Evolutionary conservation across 75 land plant genomes (phyloP), one percentile per base, ranked within the genome.

Genomic region (Isoetes taiwanensis): DNA sequence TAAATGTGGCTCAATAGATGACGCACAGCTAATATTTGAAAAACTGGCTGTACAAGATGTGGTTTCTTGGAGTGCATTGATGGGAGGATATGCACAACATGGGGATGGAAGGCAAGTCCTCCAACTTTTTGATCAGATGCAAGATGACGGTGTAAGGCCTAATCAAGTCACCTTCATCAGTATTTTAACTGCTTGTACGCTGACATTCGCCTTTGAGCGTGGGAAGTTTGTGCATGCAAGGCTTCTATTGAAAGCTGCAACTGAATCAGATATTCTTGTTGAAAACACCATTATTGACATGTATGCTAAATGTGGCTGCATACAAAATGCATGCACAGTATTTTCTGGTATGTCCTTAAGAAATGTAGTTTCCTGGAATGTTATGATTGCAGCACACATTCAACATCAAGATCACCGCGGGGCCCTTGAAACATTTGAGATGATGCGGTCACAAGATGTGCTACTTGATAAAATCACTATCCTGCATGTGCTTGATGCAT

Each of bases 21-120:
- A 58, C 17, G 69, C 66, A 10, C 43, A 58, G 34, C 2, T 3
- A 10, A 59, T 66, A 4, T 76, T 76, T 54, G 50, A 34, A 25
- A 24, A 38, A 3, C 6, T 60, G 43, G 11, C 26, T 28, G 24
- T 39, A 39, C 23, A 11, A 25, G 74, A 72, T 59, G 29, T 68
- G 41, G 66, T 62, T 39, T 77, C 88, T 32, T 84, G 88, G 88
- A 84, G 80, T 56, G 59, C 31, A 2, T 50, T 70, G 35, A 64
- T 84, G 26, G 64, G 69, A 31, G 78, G 76, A 20, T 75, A 74
- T 58, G 64, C 57, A 6, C 76, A 78, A 25, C 64, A 77, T 61
- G 71, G 63, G 28, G 32, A 64, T 28, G 55, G 75, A 2, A 54
- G 42, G 4, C 59, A 43, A 43, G 80, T 76, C 6, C 39, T 77